Evolutionary conservation across 495 filamentous ascomycete genomes (phyloP).

Genomic region (Terfezia boudieri): DNA sequence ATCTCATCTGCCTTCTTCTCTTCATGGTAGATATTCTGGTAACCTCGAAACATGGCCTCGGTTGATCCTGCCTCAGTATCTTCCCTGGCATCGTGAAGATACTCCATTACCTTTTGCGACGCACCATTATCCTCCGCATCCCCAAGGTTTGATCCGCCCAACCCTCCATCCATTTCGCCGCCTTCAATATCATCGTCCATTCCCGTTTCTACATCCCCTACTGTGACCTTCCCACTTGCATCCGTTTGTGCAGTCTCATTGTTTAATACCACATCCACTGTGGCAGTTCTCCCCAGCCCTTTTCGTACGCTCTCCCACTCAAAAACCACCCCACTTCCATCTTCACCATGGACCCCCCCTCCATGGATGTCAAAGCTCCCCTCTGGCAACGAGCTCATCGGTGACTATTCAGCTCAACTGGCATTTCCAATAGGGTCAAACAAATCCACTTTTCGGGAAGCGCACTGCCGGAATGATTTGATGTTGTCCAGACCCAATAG

Average conservation of each 20-base stretch:
- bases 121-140: background rate
- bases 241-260: too few species aligned
- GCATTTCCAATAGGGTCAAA: conserved; percentile 7
- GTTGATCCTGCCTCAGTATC: conserved; percentile 3
- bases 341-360: conserved; percentile 5
- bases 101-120: conserved; percentile 9
- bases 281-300: conserved; percentile 1
- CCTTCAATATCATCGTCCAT: conserved; percentile 1
- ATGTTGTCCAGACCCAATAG: too few species aligned
- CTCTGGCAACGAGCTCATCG: conserved; percentile 20
- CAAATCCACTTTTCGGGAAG: background rate
- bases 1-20: conserved; percentile 7
- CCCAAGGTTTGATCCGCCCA: background rate
- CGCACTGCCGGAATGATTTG: too few species aligned
- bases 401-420: conserved; percentile 13
- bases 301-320: conserved; percentile 2
- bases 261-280: background rate
- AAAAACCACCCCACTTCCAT: background rate
- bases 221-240: background rate
- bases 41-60: conserved; percentile 10
- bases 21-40: conserved; percentile 5
- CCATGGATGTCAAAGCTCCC: conserved; percentile 15
- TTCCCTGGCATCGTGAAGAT: conserved; percentile 17
- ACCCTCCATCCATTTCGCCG: conserved; percentile 6
- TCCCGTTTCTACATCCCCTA: conserved; percentile 1